Base-by-base conservation (phyloP, 148 eudicot genomes). In the Camellia japonica region DNA sequence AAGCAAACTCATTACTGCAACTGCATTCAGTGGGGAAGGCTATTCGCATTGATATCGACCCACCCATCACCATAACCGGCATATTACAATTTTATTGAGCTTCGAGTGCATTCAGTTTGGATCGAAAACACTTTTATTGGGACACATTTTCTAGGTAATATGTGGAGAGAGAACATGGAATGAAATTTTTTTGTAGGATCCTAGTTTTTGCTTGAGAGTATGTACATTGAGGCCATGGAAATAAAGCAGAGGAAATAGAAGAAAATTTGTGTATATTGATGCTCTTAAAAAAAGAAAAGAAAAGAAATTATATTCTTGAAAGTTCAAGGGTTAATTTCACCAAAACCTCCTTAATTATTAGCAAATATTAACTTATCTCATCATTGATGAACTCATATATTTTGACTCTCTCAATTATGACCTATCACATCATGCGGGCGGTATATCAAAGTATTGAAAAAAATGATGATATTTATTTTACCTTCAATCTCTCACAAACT, bases 1-100 rank as follows among this genome's bases (percentile, higher is more conserved):
- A 96, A 43, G 97, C 99, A 41, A 96, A 86, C 78, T 79, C 79
- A 63, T 81, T 96, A 74, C 97, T 93, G 0, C 88, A 87, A 14
- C 78, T 93, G 73, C 84, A 85, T 68, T 84, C 87, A 12, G 82
- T 91, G 73, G 94, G 95, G 58, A 90, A 87, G 74, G 98, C 99
- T 46, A 83, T 85, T 81, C 91, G 92, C 9, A 63, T 96, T 12
- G 93, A 92, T 76, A 84, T 96, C 30, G 76, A 91, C 47, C 95
- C 98, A 42, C 99, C 99, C 5, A 18, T 75, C 70, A 84, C 83
- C 3, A 61, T 96, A 66, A 68, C 71, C 0, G 99, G 99, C 9
- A 79, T 76, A 79, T 81, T 96, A 2, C 84, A 90, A n/a, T 90
- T 93, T 83, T 90, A 82, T 71, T 96, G 82, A 86, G 80, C 51